These are phyloP conservation scores for Salix purpurea DNA, from an alignment of 345 rosid species.

Conservation along the genomic window DNA sequence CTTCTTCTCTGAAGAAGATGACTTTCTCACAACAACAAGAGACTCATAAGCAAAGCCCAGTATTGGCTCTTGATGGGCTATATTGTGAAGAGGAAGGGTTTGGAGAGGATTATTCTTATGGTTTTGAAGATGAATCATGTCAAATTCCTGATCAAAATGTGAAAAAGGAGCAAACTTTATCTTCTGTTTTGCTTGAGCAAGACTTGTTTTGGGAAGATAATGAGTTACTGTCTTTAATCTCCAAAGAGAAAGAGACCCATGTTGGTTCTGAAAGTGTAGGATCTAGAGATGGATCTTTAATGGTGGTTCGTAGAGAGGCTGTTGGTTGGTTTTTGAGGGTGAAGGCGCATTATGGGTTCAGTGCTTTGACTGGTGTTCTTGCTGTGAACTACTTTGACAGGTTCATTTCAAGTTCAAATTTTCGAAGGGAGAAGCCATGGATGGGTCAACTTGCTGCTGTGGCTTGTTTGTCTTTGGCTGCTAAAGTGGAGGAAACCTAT, in stretches of 20 bases:
- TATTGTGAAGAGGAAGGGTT: conserved; percentile 64
- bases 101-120: conserved; percentile 28
- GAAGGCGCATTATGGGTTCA: conserved; percentile 58
- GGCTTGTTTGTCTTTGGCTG: conserved; percentile 85
- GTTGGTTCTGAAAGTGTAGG: conserved; percentile 19
- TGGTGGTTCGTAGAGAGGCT: conserved; percentile 53
- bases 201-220: conserved; percentile 60
- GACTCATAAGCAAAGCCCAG: conserved; percentile 30
- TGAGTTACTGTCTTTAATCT: conserved; percentile 49
- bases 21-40: conserved; percentile 45
- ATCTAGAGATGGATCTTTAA: conserved; percentile 34
- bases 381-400: conserved; percentile 92
- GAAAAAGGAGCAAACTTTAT: conserved; percentile 44
- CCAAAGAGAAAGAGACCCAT: conserved; percentile 56
- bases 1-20: conserved; percentile 63
- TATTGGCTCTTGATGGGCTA: conserved; percentile 49
- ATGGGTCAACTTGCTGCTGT: conserved; percentile 86
- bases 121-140: conserved; percentile 12
- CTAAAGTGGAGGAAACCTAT: conserved; percentile 84
- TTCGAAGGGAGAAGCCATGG: conserved; percentile 82
- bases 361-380: conserved; percentile 58
- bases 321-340: conserved; percentile 68
- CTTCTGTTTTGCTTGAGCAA: conserved; percentile 35
- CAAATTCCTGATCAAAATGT: conserved; percentile 23
- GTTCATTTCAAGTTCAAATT: conserved; percentile 47